These are phyloP conservation scores for Mallotus japonicus DNA, from an alignment of 441 rosid genomes.

Conservation along the genomic window DNA sequence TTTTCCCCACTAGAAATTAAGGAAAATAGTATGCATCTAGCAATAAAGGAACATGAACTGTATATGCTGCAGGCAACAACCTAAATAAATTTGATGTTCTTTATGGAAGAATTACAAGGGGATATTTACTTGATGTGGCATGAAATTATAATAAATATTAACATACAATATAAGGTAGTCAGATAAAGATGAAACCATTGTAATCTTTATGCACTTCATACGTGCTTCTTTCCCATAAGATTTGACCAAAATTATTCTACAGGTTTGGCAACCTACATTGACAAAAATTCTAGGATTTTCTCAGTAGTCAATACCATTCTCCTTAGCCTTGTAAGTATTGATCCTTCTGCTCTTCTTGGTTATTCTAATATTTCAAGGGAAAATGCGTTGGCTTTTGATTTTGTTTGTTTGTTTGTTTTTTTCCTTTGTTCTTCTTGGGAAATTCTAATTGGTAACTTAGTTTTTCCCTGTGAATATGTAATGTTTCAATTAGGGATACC, in stretches of 20 bases:
- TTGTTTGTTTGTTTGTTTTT: neutral
- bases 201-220: too few species aligned
- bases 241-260: conserved; percentile 12
- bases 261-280: conserved; percentile 60
- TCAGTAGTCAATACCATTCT: conserved; percentile 44
- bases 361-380: neutral
- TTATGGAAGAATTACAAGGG: neutral
- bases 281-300: conserved; percentile 46
- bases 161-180: neutral
- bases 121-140: neutral
- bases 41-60: neutral
- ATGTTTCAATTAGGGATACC: neutral
- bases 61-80: neutral
- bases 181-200: too few species aligned
- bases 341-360: neutral
- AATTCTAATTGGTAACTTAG: neutral
- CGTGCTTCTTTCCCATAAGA: neutral
- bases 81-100: neutral
- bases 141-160: neutral
- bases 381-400: neutral
- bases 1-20: neutral
- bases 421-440: neutral
- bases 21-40: neutral
- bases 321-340: conserved; percentile 64
- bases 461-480: neutral